Evolutionary conservation across 2,329 filamentous ascomycete species (phyloP).

Genomic region (Magnaporthales sp.): DNA sequence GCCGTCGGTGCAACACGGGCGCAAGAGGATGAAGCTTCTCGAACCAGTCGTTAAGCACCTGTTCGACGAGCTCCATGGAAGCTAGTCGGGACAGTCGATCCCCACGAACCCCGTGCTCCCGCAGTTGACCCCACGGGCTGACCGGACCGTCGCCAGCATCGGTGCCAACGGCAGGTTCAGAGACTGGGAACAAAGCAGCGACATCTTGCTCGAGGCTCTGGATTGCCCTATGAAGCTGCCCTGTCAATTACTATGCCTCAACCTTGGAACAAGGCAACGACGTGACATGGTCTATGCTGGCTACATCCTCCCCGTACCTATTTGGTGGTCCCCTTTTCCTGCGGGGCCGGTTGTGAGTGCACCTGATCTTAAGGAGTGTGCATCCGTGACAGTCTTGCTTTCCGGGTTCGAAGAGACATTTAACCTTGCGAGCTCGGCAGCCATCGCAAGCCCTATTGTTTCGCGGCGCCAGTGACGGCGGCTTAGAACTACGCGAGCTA

Average conservation of each 20-base stretch:
- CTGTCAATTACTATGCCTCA: background rate
- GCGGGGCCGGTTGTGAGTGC: slow-evolving; percentile 18
- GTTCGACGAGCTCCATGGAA: slow-evolving; percentile 7
- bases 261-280: background rate
- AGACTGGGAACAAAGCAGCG: background rate
- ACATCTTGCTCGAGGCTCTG: background rate
- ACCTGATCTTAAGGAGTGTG: slow-evolving; percentile 15
- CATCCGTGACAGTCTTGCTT: slow-evolving; percentile 14
- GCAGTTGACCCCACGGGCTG: background rate
- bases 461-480: slow-evolving; percentile 2
- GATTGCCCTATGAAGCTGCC: background rate
- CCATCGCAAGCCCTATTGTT: slow-evolving; percentile 21
- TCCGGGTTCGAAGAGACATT: slow-evolving; percentile 12
- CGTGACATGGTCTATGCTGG: background rate
- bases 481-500: background rate
- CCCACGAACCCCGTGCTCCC: background rate
- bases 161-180: background rate
- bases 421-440: slow-evolving; percentile 20
- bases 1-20: slow-evolving; percentile 22
- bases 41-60: slow-evolving; percentile 25
- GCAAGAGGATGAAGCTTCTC: slow-evolving; percentile 24
- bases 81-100: slow-evolving; percentile 9
- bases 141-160: background rate
- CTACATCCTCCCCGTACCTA: slow-evolving; percentile 10
- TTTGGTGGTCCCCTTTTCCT: slow-evolving; percentile 19